Evolutionary conservation across 768 basidiomycete species (phyloP).

Genomic region (Rhizopogon roseolus): DNA sequence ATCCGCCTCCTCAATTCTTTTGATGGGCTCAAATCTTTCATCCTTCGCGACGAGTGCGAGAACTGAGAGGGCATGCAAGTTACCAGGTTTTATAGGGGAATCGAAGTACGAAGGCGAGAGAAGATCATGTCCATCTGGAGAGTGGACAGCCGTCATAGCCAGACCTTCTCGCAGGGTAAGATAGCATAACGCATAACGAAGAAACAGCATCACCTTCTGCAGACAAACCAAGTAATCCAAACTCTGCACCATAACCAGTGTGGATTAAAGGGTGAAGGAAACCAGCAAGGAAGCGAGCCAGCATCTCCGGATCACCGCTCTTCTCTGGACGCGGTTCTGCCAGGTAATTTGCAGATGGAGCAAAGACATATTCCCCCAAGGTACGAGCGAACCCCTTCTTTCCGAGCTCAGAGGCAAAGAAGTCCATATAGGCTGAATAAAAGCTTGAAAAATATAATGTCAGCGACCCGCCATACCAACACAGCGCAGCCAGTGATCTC

Average conservation of each 20-base stretch:
- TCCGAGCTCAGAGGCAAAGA: conserved; percentile 42
- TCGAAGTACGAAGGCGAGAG: not conserved
- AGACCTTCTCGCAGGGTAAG: conserved; percentile 39
- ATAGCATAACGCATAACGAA: conserved; percentile 31
- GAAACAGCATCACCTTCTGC: conserved; percentile 49
- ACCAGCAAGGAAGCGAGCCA: conserved; percentile 51
- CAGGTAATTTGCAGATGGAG: conserved; percentile 37
- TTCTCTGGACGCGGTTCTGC: conserved; percentile 29
- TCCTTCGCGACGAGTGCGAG: conserved; percentile 51
- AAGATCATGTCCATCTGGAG: conserved; percentile 1
- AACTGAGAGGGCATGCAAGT: conserved; percentile 37
- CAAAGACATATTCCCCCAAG: conserved; percentile 57
- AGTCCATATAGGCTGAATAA: conserved; percentile 54
- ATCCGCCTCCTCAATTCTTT: conserved; percentile 21
- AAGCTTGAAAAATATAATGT: conserved; percentile 37
- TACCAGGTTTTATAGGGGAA: not conserved
- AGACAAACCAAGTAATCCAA: conserved; percentile 50
- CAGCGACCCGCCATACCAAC: not conserved
- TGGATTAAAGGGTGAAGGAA: conserved; percentile 66
- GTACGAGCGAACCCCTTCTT: conserved; percentile 37
- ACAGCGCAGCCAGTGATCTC: not conserved
- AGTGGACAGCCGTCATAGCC: conserved; percentile 41
- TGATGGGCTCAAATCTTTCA: conserved; percentile 24
- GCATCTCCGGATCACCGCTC: conserved; percentile 42
- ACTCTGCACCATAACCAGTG: conserved; percentile 58